phyloP scores from a whole-genome alignment of 2,329 filamentous ascomycete species.

The Xylariaceae sp. region DNA sequence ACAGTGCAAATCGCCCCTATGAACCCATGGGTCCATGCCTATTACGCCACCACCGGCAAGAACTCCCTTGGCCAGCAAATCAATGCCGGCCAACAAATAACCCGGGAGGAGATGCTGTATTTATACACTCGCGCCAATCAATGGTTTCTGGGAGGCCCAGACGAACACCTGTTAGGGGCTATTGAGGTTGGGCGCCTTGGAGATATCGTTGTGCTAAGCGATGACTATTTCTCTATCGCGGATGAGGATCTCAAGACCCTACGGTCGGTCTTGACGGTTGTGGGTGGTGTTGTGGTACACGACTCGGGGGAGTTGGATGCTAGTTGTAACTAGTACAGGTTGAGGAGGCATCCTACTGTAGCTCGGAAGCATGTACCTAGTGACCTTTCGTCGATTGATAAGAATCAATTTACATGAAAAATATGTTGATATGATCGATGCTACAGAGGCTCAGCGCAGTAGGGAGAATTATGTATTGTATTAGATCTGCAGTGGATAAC shows the following conservation, averaged over 20 bases:
- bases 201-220: slow-evolving; percentile 32
- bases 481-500: no score
- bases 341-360: no score
- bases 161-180: slow-evolving; percentile 30
- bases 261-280: slow-evolving; percentile 32
- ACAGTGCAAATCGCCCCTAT: slow-evolving; percentile 34
- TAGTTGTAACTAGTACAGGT: neutral
- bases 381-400: no score
- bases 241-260: slow-evolving; percentile 33
- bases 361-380: no score
- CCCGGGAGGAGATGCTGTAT: slow-evolving; percentile 25
- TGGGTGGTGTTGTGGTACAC: slow-evolving; percentile 32
- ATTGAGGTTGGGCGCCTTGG: slow-evolving; percentile 33
- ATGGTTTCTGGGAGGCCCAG: slow-evolving; percentile 35
- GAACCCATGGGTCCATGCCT: slow-evolving; percentile 36
- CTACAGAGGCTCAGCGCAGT: no score
- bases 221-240: slow-evolving; percentile 32
- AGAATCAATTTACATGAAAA: no score
- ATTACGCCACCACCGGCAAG: slow-evolving; percentile 35
- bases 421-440: no score
- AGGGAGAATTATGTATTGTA: no score
- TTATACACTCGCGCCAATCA: slow-evolving; percentile 34
- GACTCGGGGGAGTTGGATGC: neutral
- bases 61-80: slow-evolving; percentile 32
- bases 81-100: slow-evolving; percentile 32